Base-by-base conservation (phyloP, 768 basidiomycete genomes). In the Aureoboletus auriporus region DNA sequence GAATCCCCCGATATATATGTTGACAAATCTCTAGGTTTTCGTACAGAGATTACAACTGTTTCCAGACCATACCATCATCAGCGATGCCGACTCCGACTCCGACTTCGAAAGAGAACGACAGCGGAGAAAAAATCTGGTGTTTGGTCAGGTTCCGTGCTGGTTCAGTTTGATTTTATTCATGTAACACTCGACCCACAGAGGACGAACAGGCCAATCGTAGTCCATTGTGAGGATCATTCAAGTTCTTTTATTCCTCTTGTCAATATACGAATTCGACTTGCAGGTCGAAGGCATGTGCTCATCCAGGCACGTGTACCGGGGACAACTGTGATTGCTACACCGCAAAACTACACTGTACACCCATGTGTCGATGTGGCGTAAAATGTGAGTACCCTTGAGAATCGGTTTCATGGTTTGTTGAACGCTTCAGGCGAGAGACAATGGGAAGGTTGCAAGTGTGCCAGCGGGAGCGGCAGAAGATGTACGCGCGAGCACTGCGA, bases 221-320 rank as follows among this genome's bases (percentile, higher is more conserved):
- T 51, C 31, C 23, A 3, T 9, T 50, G 67, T 65, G 8, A 54
- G 62, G 3, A n/a, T n/a, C 4, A 14, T 42, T 26, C 8, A 26
- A 26, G 11, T 39, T 28, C 3, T 41, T 4, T 1, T 12, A 23
- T 39, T 2, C 8, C 11, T 12, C 10, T 17, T 27, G 20, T 23
- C 20, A 23, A 23, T n/a, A 9, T 42, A 16, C 12, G 9, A 30
- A 7, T 31, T 10, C 20, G 20, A 23, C 12, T 23, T 38, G 16
- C 31, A 75, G 74, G 14, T 51, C 59, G 6, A 33, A 41, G 14
- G 72, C 73, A 11, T 81, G 79, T 57, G 59, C 65, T 17, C 80
- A 83, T 57, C 46, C 59, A 26, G 81, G 82, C 0, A 58, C 70
- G 27, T 83, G 82, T 52, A 67, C 69, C 35, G 54, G 60, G 4